A percentile compares a stretch with the other conserved stretches of the same genome.
phyloP scores from a whole-genome alignment of 768 basidiomycete species.

The Russula abietina region DNA sequence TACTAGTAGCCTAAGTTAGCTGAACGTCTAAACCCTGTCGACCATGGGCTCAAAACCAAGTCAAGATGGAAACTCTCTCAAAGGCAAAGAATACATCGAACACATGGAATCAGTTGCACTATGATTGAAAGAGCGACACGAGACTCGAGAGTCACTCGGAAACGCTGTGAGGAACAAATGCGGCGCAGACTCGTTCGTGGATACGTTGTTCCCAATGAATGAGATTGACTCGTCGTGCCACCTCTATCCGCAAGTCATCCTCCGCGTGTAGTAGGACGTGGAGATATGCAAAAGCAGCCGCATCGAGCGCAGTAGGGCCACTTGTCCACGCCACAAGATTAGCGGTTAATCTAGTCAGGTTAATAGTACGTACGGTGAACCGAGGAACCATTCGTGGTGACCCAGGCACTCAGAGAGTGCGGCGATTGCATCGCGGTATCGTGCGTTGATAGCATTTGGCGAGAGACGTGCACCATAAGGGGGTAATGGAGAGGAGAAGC shows the following conservation, averaged over 20 bases:
- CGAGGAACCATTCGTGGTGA: slow-evolving; percentile 76
- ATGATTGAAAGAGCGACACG: not conserved
- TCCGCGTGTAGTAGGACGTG: slow-evolving; percentile 52
- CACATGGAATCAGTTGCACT: not conserved
- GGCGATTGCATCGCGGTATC: slow-evolving; percentile 65
- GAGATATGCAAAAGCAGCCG: slow-evolving; percentile 76
- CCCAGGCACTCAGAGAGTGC: slow-evolving; percentile 72
- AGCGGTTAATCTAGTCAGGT: not conserved
- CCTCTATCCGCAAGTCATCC: slow-evolving; percentile 50
- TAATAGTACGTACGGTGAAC: slow-evolving; percentile 48
- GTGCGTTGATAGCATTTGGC: slow-evolving; percentile 42
- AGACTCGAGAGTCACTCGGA: slow-evolving; percentile 3
- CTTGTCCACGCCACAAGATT: slow-evolving; percentile 35
- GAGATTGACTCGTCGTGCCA: slow-evolving; percentile 67
- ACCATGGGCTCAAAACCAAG: too few relatives aligned
- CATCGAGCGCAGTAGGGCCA: slow-evolving; percentile 72
- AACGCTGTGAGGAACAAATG: slow-evolving; percentile 31
- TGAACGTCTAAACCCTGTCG: too few relatives aligned
- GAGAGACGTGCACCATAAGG: slow-evolving; percentile 54
- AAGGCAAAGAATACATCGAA: not conserved
- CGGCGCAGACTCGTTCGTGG: slow-evolving; percentile 48
- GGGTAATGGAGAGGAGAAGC: slow-evolving; percentile 58
- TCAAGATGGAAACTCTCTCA: not conserved
- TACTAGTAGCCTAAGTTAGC: too few relatives aligned
- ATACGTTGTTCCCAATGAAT: slow-evolving; percentile 75